phyloP scores from a whole-genome alignment of 495 filamentous ascomycete genomes.

The Tirmania nivea region DNA sequence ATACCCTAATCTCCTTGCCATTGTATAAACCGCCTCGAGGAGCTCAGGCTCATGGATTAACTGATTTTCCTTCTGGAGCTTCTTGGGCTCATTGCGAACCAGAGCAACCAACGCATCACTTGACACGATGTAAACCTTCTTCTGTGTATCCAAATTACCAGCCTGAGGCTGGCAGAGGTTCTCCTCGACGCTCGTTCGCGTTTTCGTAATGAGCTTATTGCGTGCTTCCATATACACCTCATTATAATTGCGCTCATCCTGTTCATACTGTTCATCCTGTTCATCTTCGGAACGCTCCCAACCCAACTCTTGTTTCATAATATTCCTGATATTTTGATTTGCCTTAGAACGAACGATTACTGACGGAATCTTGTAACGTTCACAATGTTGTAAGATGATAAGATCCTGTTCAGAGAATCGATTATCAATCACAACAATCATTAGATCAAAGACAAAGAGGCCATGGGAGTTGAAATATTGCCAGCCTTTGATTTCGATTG shows the following conservation, averaged over 20 bases:
- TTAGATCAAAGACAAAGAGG: constrained; percentile 9
- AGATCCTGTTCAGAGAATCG: neutral
- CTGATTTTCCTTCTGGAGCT: neutral
- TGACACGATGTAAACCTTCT: neutral
- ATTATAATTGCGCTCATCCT: neutral
- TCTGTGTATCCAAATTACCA: too few species aligned
- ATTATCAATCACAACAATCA: constrained; percentile 5
- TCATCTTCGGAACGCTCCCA: neutral
- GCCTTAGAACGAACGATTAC: constrained; percentile 3
- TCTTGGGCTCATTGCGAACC: neutral
- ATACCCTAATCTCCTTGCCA: too few species aligned
- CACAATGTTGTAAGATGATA: neutral
- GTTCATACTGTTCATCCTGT: too few species aligned
- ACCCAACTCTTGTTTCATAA: neutral
- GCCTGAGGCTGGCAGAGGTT: too few species aligned
- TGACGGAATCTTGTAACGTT: neutral
- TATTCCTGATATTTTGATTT: constrained; percentile 3
- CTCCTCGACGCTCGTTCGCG: neutral
- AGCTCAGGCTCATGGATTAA: neutral
- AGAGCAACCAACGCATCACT: neutral
- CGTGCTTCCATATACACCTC: neutral
- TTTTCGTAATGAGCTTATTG: neutral
- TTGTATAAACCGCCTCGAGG: too few species aligned
- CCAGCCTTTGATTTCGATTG: constrained; percentile 3
- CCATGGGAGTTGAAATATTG: constrained; percentile 14